A percentile compares a stretch with the other conserved stretches of the same genome.
phyloP scores from a whole-genome alignment of 208 protist genomes.

The Acanthamoeba quina region DNA sequence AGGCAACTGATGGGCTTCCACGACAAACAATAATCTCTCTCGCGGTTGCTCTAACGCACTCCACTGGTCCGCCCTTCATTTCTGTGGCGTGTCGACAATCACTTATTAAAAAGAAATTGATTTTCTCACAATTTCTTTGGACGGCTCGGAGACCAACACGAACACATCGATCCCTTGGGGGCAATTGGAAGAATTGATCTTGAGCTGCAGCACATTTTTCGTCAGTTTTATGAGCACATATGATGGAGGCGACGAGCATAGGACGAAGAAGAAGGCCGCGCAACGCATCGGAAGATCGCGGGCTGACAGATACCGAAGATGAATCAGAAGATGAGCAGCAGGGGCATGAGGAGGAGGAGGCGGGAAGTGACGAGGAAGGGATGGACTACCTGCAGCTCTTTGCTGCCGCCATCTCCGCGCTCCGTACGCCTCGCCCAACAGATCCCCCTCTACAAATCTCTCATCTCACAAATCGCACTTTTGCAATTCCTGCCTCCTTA shows the following conservation, averaged over 20 bases:
- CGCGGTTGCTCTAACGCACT: neutral
- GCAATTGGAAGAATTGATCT: too few relatives aligned
- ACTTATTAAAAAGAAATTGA: neutral
- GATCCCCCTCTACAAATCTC: neutral
- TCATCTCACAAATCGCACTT: neutral
- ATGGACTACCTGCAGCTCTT: constrained; percentile 10
- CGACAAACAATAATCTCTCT: neutral
- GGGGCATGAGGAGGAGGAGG: neutral
- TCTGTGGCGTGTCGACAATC: neutral
- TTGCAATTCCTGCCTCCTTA: neutral
- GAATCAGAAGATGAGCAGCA: neutral
- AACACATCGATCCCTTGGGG: too few relatives aligned
- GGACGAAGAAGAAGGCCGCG: neutral
- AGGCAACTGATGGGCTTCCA: too few relatives aligned
- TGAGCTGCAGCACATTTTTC: too few relatives aligned
- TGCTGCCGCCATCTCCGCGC: constrained; percentile 7
- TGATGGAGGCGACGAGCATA: neutral
- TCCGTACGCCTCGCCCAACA: neutral
- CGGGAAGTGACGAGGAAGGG: neutral
- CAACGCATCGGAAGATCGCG: neutral
- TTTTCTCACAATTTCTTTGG: too few relatives aligned
- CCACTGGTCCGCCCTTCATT: neutral
- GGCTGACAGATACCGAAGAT: neutral
- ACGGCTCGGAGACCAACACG: too few relatives aligned
- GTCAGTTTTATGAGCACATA: neutral